Conservation (phyloP, 768 basidiomycete genomes). For the Phylloporus sp. region DNA sequence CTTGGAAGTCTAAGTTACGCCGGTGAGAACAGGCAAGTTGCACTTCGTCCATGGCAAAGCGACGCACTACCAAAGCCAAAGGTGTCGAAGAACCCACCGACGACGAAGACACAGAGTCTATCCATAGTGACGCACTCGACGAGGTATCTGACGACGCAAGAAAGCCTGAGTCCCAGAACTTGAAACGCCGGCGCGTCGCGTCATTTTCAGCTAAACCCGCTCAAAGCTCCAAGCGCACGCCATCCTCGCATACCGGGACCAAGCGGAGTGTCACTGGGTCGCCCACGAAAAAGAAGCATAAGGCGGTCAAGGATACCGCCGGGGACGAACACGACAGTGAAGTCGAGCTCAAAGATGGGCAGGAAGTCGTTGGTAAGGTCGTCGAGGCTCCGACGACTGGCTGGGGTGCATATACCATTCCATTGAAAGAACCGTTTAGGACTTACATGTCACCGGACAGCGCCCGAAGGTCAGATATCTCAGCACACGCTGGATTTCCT, state of each 20-base stretch:
- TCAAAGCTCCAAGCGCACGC: conserved; percentile 15
- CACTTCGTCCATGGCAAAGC: conserved; percentile 22
- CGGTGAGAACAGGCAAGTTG: too few relatives aligned
- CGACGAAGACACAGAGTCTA: conserved; percentile 14
- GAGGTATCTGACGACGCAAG: conserved; percentile 29
- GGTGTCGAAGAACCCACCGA: too few relatives aligned
- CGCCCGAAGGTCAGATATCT: conserved; percentile 81
- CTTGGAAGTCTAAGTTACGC: too few relatives aligned
- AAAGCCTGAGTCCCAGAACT: conserved; percentile 6
- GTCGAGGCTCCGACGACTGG: conserved; percentile 81
- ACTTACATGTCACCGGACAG: conserved; percentile 33
- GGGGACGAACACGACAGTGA: conserved; percentile 35
- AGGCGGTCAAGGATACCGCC: conserved; percentile 9
- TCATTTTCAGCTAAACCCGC: conserved; percentile 26
- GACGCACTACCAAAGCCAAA: conserved; percentile 5
- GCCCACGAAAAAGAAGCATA: conserved; percentile 24
- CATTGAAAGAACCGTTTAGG: background rate
- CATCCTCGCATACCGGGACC: conserved; percentile 7
- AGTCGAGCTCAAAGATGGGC: conserved; percentile 53
- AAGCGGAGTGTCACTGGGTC: conserved; percentile 23
- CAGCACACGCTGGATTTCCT: conserved; percentile 82
- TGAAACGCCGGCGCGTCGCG: conserved; percentile 21
- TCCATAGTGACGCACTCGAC: conserved; percentile 46
- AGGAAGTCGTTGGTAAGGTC: conserved; percentile 68
- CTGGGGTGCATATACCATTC: conserved; percentile 42